Evolutionary conservation across 1,284 basidiomycete species (phyloP).

Genomic region (Wallemia mellicola): DNA sequence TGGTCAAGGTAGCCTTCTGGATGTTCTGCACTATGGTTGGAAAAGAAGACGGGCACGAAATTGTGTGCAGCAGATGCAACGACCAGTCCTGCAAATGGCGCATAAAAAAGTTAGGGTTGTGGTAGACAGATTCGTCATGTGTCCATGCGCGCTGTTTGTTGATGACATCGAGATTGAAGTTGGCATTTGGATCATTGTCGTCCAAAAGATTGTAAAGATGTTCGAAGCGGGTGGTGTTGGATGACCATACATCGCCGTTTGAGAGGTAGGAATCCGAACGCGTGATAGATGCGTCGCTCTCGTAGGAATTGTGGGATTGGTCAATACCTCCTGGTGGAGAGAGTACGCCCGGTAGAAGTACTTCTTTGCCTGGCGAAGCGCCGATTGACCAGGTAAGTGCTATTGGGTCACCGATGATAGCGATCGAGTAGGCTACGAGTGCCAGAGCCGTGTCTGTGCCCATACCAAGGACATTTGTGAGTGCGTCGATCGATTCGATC

Average conservation of each 20-base stretch:
- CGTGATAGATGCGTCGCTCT: conserved; percentile 2
- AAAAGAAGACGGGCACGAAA: background rate
- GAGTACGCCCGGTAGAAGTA: conserved; percentile 2
- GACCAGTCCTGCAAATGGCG: conserved; percentile 2
- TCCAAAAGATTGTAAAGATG: conserved; percentile 5
- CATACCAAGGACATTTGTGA: conserved; percentile 1
- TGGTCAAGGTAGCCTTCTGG: conserved; percentile 3
- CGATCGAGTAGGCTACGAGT: conserved; percentile 3
- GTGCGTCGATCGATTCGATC: conserved; percentile 1
- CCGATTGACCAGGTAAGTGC: conserved; percentile 3
- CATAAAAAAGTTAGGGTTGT: conserved; percentile 2
- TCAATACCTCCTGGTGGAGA: conserved; percentile 2
- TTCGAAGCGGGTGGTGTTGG: conserved; percentile 7
- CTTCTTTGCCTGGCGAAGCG: background rate
- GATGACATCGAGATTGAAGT: conserved; percentile 2
- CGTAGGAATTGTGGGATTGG: conserved; percentile 4
- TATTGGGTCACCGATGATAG: conserved; percentile 3
- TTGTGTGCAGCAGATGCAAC: conserved; percentile 3
- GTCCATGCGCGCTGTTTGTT: conserved; percentile 1
- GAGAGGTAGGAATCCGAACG: conserved; percentile 2
- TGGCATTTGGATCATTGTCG: background rate
- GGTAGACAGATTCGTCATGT: background rate
- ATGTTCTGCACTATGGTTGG: conserved; percentile 1
- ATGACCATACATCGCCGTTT: conserved; percentile 8
- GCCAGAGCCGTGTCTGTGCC: background rate